Conservation (phyloP, 257 asterid species). For the Solanum chilense region DNA sequence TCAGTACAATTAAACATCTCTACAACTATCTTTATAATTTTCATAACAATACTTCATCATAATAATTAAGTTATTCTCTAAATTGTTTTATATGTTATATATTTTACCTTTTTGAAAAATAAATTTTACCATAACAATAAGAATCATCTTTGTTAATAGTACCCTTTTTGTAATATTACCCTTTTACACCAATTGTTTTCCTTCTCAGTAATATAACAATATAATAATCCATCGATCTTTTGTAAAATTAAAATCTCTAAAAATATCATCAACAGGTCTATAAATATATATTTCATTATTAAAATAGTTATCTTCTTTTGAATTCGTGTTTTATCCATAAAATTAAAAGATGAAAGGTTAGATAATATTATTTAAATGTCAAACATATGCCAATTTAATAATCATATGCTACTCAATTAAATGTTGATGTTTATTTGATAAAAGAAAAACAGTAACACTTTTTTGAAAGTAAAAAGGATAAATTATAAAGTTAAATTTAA, state of each 20-base stretch:
- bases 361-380: background rate
- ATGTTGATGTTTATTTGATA: no score
- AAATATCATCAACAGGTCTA: background rate
- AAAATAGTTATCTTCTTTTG: background rate
- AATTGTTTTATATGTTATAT: background rate
- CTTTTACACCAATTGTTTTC: background rate
- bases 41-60: no score
- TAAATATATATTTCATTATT: background rate
- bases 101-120: no score
- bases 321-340: background rate
- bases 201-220: background rate
- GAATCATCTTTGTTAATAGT: background rate
- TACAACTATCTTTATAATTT: no score
- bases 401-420: background rate
- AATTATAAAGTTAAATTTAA: no score
- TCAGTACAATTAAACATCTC: no score
- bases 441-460: no score
- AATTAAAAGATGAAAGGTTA: background rate
- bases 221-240: background rate
- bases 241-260: background rate
- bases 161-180: background rate
- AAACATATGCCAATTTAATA: background rate
- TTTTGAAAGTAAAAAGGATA: no score
- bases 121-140: no score
- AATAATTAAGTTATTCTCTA: no score